These are phyloP conservation scores for Quillaja saponaria DNA, from an alignment of 306 rosid species.

Conservation along the genomic window DNA sequence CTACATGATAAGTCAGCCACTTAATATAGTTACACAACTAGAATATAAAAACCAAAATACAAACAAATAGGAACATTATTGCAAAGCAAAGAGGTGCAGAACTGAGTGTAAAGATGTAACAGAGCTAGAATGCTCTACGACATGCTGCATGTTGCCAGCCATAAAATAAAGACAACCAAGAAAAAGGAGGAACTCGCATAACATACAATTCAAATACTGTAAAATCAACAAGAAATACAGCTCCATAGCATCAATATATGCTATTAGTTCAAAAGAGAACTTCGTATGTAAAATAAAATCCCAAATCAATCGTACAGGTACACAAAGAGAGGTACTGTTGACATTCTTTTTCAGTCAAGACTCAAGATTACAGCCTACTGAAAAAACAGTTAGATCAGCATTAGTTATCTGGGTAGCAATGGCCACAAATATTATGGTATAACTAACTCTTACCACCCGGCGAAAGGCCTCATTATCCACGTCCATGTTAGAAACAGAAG, in stretches of 20 bases:
- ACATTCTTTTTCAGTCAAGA: constrained; percentile 19
- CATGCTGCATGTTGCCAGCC: not conserved
- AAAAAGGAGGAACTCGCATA: too few relatives aligned
- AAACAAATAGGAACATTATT: constrained; percentile 5
- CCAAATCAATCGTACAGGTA: constrained; percentile 5
- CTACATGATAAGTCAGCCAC: constrained; percentile 45
- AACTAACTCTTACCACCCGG: constrained; percentile 61
- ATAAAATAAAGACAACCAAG: too few relatives aligned
- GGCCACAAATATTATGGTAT: constrained; percentile 21
- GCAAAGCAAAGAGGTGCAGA: not conserved
- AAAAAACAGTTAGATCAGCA: constrained; percentile 6
- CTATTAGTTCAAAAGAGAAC: too few relatives aligned
- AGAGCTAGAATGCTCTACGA: constrained; percentile 13
- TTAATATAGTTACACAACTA: constrained; percentile 8
- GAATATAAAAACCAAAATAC: constrained; percentile 30
- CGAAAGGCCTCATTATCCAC: constrained; percentile 80
- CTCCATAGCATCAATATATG: too few relatives aligned
- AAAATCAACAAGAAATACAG: too few relatives aligned
- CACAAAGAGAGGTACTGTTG: too few relatives aligned
- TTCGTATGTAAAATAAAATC: not conserved
- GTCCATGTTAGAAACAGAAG: constrained; percentile 86
- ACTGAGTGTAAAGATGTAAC: constrained; percentile 20
- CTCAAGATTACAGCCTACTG: constrained; percentile 21
- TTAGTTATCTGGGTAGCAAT: constrained; percentile 2
- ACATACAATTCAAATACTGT: too few relatives aligned